Evolutionary conservation across 345 rosid species (phyloP).

Genomic region (Camelina neglecta): DNA sequence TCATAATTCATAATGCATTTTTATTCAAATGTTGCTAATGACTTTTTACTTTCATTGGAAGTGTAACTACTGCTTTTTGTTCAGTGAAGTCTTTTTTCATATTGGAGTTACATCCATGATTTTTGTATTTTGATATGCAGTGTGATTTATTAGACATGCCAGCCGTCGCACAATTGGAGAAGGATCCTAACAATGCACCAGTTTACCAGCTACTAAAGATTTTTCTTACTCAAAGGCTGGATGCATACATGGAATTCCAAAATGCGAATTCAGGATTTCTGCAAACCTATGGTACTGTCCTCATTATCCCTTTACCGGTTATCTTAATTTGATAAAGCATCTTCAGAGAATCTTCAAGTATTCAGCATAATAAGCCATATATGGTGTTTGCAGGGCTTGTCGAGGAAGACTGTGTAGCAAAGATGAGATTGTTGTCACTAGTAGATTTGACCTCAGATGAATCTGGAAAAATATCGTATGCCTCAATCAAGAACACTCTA

Average conservation of each 20-base stretch:
- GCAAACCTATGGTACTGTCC: slow-evolving; percentile 65
- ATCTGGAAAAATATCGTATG: slow-evolving; percentile 74
- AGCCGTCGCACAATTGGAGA: slow-evolving; percentile 75
- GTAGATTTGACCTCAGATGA: slow-evolving; percentile 74
- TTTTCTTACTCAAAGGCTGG: slow-evolving; percentile 77
- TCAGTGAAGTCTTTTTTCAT: background rate
- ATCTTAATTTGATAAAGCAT: background rate
- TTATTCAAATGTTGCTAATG: slow-evolving; percentile 3
- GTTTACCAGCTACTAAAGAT: slow-evolving; percentile 79
- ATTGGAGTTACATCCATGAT: background rate
- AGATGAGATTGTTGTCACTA: slow-evolving; percentile 88
- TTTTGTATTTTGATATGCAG: slow-evolving; percentile 47
- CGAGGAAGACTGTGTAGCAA: slow-evolving; percentile 82
- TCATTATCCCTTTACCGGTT: background rate
- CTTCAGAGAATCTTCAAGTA: background rate
- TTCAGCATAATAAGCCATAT: background rate
- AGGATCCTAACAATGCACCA: slow-evolving; percentile 63
- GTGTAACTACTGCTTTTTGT: background rate
- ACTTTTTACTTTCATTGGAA: background rate
- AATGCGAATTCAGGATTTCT: slow-evolving; percentile 69
- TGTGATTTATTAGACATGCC: slow-evolving; percentile 84
- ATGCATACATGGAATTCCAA: slow-evolving; percentile 78
- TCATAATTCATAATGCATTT: slow-evolving; percentile 9
- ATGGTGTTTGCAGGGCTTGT: slow-evolving; percentile 61
- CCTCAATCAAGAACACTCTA: slow-evolving; percentile 68